phyloP scores from a whole-genome alignment of 1,284 basidiomycete genomes.

The Leccinum pachyderme region DNA sequence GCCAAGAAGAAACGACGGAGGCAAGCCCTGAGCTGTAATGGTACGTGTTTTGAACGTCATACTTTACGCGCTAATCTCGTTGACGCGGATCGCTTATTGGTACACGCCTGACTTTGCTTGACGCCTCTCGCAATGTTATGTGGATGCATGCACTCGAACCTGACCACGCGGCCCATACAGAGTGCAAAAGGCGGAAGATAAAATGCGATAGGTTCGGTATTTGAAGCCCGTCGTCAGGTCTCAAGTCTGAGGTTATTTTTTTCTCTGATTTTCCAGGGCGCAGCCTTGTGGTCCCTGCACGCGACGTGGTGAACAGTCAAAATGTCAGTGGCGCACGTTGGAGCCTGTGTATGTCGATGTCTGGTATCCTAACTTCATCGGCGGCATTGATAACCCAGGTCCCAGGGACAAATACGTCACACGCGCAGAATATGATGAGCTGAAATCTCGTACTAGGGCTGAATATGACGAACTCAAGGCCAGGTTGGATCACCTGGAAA shows the following conservation, averaged over 20 bases:
- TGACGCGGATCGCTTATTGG: constrained; percentile 7
- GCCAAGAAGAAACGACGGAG: constrained; percentile 74
- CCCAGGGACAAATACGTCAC: constrained; percentile 57
- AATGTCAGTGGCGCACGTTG: constrained; percentile 57
- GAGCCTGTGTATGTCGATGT: constrained; percentile 49
- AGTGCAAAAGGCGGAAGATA: constrained; percentile 61
- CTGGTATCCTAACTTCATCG: constrained; percentile 1
- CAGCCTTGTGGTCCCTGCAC: constrained; percentile 58
- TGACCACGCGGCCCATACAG: constrained; percentile 29
- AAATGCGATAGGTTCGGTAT: constrained; percentile 55
- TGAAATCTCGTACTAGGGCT: constrained; percentile 38
- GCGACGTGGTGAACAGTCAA: constrained; percentile 50
- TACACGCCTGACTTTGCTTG: neutral
- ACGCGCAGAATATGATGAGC: constrained; percentile 51
- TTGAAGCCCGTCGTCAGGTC: constrained; percentile 15
- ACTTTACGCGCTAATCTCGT: constrained; percentile 5
- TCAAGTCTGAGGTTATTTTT: constrained; percentile 18
- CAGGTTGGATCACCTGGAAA: constrained; percentile 41
- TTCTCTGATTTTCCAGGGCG: constrained; percentile 32
- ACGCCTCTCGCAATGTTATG: neutral
- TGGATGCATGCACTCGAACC: constrained; percentile 2
- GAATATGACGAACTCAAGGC: constrained; percentile 52
- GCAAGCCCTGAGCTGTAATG: constrained; percentile 75
- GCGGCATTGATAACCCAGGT: constrained; percentile 13
- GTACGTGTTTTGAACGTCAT: constrained; percentile 41